Evolutionary conservation across 495 filamentous ascomycete genomes (phyloP).

Genomic region (Bacidia rubella): DNA sequence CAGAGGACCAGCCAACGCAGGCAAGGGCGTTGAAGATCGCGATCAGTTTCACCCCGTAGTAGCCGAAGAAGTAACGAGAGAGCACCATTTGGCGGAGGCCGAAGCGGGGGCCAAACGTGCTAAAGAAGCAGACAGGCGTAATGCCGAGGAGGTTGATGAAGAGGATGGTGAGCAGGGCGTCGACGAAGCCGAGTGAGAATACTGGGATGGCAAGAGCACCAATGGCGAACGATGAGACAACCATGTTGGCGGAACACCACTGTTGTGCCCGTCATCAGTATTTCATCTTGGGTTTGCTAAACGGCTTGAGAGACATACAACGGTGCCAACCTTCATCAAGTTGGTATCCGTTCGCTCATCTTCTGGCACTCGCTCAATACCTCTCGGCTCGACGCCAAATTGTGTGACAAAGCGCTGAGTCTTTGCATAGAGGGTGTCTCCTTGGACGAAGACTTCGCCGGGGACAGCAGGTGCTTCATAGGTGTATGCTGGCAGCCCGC

Average conservation of each 20-base stretch:
- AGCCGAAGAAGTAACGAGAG: constrained; percentile 73
- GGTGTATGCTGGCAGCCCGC: constrained; percentile 25
- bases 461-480: constrained; percentile 44
- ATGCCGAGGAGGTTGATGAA: constrained; percentile 70
- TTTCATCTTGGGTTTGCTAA: not conserved
- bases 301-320: constrained; percentile 38
- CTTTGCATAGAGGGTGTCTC: constrained; percentile 48
- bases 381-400: constrained; percentile 61
- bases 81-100: constrained; percentile 78
- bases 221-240: constrained; percentile 69
- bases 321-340: constrained; percentile 54
- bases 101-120: constrained; percentile 63
- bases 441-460: constrained; percentile 48
- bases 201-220: constrained; percentile 55
- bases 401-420: constrained; percentile 55
- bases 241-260: constrained; percentile 81
- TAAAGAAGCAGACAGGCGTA: constrained; percentile 66
- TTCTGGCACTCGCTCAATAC: constrained; percentile 67
- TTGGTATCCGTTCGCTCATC: constrained; percentile 56
- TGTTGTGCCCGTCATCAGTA: constrained; percentile 20
- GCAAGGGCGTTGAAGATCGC: constrained; percentile 64
- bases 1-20: constrained; percentile 63
- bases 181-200: constrained; percentile 60
- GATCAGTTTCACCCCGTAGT: constrained; percentile 56
- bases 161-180: constrained; percentile 60